Evolutionary conservation across 1,139 yeast genomes (phyloP).

Genomic region (Zygosaccharomyces sapae): DNA sequence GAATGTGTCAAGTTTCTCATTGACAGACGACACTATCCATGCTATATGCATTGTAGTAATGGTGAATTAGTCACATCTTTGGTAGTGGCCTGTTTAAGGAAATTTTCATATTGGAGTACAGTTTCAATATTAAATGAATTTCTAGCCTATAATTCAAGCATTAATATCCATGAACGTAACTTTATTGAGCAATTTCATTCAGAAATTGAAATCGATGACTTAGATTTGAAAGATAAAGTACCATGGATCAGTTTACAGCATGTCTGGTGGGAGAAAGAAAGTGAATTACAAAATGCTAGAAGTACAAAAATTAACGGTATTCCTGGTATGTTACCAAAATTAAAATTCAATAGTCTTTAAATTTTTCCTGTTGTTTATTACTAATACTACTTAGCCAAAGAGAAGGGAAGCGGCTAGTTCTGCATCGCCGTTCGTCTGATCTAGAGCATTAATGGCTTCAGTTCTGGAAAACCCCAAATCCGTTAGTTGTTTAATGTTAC

Average conservation of each 20-base stretch:
- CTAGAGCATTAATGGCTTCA: constrained; percentile 64
- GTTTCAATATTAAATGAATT: constrained; percentile 87
- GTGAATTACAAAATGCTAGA: constrained; percentile 8
- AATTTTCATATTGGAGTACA: constrained; percentile 82
- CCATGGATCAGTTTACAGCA: constrained; percentile 32
- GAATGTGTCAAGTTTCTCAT: constrained; percentile 58
- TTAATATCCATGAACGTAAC: constrained; percentile 74
- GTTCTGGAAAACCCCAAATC: constrained; percentile 66
- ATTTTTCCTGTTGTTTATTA: neutral
- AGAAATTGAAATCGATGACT: constrained; percentile 45
- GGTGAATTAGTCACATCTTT: constrained; percentile 87
- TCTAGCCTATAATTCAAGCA: constrained; percentile 68
- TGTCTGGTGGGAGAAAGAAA: constrained; percentile 9
- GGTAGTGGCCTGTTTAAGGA: constrained; percentile 79
- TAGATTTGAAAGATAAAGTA: constrained; percentile 29
- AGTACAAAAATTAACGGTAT: constrained; percentile 19
- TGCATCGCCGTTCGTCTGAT: constrained; percentile 66
- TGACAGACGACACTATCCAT: constrained; percentile 59
- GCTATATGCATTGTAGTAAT: constrained; percentile 80
- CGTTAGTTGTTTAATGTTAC: constrained; percentile 51
- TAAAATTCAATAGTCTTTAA: constrained; percentile 28
- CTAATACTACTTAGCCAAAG: constrained; percentile 35
- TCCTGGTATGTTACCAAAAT: constrained; percentile 24
- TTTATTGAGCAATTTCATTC: constrained; percentile 80
- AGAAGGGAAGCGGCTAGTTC: constrained; percentile 81